phyloP scores from a whole-genome alignment of 371 early-diverging fungal genomes.

The Zancudomyces culisetae region DNA sequence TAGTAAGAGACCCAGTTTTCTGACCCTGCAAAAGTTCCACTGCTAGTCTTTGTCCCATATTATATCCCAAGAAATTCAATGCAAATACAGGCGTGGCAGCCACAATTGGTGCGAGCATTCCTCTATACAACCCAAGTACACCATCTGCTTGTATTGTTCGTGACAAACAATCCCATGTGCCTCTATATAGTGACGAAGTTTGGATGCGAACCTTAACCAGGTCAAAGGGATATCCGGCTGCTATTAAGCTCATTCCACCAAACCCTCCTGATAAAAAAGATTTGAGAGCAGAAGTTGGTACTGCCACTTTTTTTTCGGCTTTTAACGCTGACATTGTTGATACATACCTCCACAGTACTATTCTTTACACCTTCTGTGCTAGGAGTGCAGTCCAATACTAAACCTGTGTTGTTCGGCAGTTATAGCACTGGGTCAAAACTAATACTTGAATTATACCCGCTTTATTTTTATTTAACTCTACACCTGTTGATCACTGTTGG shows the following conservation, averaged over 20 bases:
- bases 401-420: too few species aligned
- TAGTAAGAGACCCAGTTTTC: conserved; percentile 23
- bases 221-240: conserved; percentile 64
- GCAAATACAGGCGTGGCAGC: conserved; percentile 92
- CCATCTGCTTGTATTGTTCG: conserved; percentile 48
- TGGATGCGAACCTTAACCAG: conserved; percentile 83
- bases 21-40: conserved; percentile 1
- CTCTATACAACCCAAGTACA: conserved; percentile 57
- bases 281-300: conserved; percentile 34
- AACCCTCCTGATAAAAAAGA: conserved; percentile 91
- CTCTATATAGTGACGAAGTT: conserved; percentile 70
- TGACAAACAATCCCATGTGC: conserved; percentile 51
- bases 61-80: conserved; percentile 76
- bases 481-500: too few species aligned
- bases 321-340: too few species aligned
- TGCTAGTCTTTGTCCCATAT: conserved; percentile 37
- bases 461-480: too few species aligned
- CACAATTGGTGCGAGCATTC: conserved; percentile 76
- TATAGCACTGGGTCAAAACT: too few species aligned
- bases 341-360: too few species aligned
- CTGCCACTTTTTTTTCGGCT: too few species aligned
- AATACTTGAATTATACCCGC: too few species aligned
- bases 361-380: too few species aligned
- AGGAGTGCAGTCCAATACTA: too few species aligned
- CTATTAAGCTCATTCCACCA: conserved; percentile 51